Base-by-base conservation (phyloP, 495 filamentous ascomycete genomes). In the Aspergillus sclerotioniger region DNA sequence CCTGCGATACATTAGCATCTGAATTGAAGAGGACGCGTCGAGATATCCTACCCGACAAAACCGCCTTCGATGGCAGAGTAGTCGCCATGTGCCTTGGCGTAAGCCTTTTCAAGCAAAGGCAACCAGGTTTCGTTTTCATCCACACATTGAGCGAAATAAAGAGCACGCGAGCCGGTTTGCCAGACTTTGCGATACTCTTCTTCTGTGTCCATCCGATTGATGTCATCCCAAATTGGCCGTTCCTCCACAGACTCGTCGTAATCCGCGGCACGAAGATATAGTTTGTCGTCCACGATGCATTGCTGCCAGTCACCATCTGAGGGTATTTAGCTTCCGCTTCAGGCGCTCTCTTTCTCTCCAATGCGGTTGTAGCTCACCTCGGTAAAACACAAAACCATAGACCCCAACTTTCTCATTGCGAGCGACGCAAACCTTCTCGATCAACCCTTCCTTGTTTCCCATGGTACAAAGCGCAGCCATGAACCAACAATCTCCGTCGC, bases 71-170 rank as follows among this genome's bases (percentile, higher is more conserved):
- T 91, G 1, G 91, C 80, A 10, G 83, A 80, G 64, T 88, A 96
- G 67, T 94, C 90, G 3, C 91, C 91, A 63, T 98, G 93, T 10
- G 91, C 92, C 70, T 98, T 98, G 46, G 93, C 93, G 72, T 94
- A 98, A 0, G 93, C 93, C 71, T 98, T 98, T 66, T 98, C 93
- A 3, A 98, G 82, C 47, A 98, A 73, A 1, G 93, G 93, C 25
- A 98, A 76, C 93, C 93, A 98, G 0, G 91, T 98, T 75, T 98
- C 93, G 65, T 95, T 92, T 21, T 84, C 79, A 64, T 92, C 84
- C 61, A 84, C 82, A 70, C 92, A 96, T 62, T 91, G 89, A 1
- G 91, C 90, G 74, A 95, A 96, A 62, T 90, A 92, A 6, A 98
- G 68, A 0, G 92, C 89, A 19, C 85, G 80, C 6, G 88, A 92